Evolutionary conservation across 441 rosid genomes (phyloP).

Genomic region (Gossypium schwendimanii): DNA sequence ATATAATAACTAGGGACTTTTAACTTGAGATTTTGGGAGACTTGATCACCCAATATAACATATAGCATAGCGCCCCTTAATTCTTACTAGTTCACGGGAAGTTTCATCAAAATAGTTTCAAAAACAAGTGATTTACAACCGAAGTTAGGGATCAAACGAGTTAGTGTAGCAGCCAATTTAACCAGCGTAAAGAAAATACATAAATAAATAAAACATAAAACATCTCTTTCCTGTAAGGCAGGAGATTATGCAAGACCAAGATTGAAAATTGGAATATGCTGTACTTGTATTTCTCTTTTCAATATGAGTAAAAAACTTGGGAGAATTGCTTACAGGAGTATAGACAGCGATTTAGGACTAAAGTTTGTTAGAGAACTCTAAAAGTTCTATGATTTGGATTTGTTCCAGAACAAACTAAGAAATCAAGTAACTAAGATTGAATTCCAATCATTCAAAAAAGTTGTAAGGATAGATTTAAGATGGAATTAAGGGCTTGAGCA

Average conservation of each 20-base stretch:
- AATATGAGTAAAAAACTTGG: background rate
- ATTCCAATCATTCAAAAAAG: background rate
- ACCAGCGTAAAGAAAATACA: background rate
- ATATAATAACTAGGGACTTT: too few species aligned
- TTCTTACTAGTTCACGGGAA: background rate
- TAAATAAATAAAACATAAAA: background rate
- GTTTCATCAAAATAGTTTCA: background rate
- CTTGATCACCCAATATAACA: too few species aligned
- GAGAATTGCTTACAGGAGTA: background rate
- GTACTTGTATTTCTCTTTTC: background rate
- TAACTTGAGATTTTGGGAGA: too few species aligned
- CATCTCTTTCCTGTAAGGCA: background rate
- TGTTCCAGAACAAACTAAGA: background rate
- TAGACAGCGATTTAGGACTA: too few species aligned
- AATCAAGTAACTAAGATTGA: background rate
- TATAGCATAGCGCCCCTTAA: background rate
- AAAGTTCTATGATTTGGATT: too few species aligned
- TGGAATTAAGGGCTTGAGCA: background rate
- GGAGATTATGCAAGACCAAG: background rate
- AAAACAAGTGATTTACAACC: background rate
- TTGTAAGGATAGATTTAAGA: background rate
- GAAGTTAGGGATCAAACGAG: background rate
- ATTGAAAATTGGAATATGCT: background rate
- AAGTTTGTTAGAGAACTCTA: too few species aligned
- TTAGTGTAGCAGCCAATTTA: background rate